Evolutionary conservation across 305 asterid species (phyloP), one percentile per base, ranked within the genome.

Genomic region (Fraxinus ornus): DNA sequence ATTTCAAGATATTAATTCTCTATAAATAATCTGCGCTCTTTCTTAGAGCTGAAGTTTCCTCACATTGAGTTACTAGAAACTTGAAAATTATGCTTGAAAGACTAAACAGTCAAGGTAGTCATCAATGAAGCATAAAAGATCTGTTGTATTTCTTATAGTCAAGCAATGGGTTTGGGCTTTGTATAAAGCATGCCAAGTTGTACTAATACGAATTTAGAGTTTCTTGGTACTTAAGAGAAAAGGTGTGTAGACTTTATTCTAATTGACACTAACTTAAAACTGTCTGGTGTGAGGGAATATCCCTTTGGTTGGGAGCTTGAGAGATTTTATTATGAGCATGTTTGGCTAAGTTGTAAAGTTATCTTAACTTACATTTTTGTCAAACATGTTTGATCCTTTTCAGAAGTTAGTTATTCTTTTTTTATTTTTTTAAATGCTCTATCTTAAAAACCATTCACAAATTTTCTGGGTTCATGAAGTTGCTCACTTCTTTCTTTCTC

Each of bases 41-140:
- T 79, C 70, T 21, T 70, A 2, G 75, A 76, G 66, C 75, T 82
- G 78, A 68, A 35, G 76, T 49, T 80, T 64, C 73, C 75, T 35
- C 47, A 10, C 75, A 66, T 64, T 78, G 44, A 19, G 57, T 37
- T 44, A 76, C 72, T 47, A 62, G 22, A 28, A 76, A 41, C 71
- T 60, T 28, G 44, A 62, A 62, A 81, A 19, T 15, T 39, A 33
- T 62, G 74, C 28, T 62, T 62, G 72, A 62, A 24, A 62, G 72
- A 22, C 72, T 19, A 62, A 22, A 22, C 32, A 8, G 17, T 62
- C 52, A 55, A 47, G 75, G 24, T 37, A 70, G 73, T 26, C 35
- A 62, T 62, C 64, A 64, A 60, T 32, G 28, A 35, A 44, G 21
- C 64, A 41, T 41, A 32, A 26, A 73, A 49, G 21, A 44, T 22